Evolutionary conservation across 495 filamentous ascomycete species (phyloP), one percentile per base, ranked within the genome.

Genomic region (Talaromyces ruber): DNA sequence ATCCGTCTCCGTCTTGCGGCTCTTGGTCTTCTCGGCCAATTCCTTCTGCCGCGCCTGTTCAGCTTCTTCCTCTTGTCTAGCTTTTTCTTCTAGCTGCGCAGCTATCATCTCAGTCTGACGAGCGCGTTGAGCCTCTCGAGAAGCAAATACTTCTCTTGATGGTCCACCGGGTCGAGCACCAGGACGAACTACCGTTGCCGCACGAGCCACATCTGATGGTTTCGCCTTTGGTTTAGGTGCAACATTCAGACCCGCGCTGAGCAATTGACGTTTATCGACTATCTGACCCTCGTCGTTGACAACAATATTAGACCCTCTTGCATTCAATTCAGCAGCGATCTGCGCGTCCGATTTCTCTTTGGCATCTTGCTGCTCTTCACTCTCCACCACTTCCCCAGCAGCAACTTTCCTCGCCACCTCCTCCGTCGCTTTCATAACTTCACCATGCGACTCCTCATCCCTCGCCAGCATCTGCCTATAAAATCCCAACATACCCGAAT

Each of bases 241-340:
- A 14, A 97, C 80, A 63, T 98, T 98, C 45, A 98, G 75, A 50
- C 94, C 94, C 11, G 93, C 93, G 54, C 83, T 87, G 14, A 98
- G 81, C 18, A 98, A 75, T 67, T 97, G 90, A 22, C 93, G 83
- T 79, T 97, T 97, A 68, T 98, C 94, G 21, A 96, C 89, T 4
- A 98, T 88, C 68, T 95, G 86, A 0, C 95, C 94, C 53, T 98
- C 94, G 64, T 98, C 94, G 67, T 97, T 98, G 65, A 96, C 73
- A 14, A 85, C 80, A 62, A 97, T 82, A 14, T 81, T 77, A 5
- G 84, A 85, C 2, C 89, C 93, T 57, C 71, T 74, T 25, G 84
- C 81, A 64, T 89, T 89, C 64, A 94, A 81, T 65, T 96, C 88
- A 53, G 79, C 81, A 3, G 90, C 90, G 25, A 88, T 64, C 47